Base-by-base conservation (phyloP, 352 stramenopile genomes). In the Globisporangium ultimum region DNA sequence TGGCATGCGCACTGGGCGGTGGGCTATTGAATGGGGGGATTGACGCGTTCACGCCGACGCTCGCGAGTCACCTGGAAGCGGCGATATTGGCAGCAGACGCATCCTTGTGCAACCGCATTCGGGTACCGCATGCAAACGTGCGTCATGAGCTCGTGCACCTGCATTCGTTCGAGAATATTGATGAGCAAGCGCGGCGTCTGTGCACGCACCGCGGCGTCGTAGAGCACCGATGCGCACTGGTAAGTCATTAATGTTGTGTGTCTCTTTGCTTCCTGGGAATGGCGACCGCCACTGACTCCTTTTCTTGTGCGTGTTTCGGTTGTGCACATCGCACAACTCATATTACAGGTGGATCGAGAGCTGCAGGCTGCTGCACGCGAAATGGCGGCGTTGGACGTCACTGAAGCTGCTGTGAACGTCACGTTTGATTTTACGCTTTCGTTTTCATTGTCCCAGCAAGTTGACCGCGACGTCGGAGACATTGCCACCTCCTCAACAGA, bases 341-440 rank as follows among this genome's bases (percentile, higher is more conserved):
- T 5, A 32, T 32, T 53, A 11, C 15, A 58, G 10, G 43, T 71
- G 8, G 20, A 50, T 12, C 63, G 57, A 15, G 61, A 84, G 34
- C 47, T 88, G 7, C 58, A 72, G 4, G 70, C 63, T 3, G 63
- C 68, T n/a, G 58, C 75, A 47, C 58, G 69, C 17, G 75, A 87
- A 18, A 87, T 89, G 73, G 71, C 60, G 47, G 58, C 24, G 17
- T 46, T 82, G 12, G 64, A 72, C 1, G 67, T 74, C 41, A 61
- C 63, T 20, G 80, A 89, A 48, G 70, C 53, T 13, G 53, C 88
- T 17, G 75, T 84, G 34, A 89, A 88, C 48, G 53, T 89, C 48
- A 85, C 77, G 28, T 55, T 87, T 34, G 80, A 89, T 54, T 70
- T 67, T 54, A 73, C 67, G 28, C 63, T 89, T 22, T 36, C 41